Evolutionary conservation across 257 asterid genomes (phyloP).

Genomic region (Perilla frutescens): DNA sequence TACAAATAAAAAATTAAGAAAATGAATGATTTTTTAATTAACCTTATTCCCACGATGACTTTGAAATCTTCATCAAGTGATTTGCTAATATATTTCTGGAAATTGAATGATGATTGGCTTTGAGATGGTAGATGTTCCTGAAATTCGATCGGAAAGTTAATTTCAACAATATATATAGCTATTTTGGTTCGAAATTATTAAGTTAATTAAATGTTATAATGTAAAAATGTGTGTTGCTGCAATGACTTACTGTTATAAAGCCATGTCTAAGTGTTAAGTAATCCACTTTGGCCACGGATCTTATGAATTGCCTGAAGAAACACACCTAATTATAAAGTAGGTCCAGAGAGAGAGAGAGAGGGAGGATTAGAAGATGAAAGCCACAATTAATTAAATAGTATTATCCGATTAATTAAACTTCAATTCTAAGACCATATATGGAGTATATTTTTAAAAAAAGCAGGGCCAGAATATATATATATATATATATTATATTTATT

Average conservation of each 20-base stretch:
- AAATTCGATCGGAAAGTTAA: not conserved
- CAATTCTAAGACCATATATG: too few relatives aligned
- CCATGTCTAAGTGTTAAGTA: constrained; percentile 88
- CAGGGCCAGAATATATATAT: not conserved
- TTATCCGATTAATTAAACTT: too few relatives aligned
- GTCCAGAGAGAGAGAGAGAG: too few relatives aligned
- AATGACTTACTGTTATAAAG: constrained; percentile 64
- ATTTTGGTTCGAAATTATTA: too few relatives aligned
- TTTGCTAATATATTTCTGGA: constrained; percentile 78
- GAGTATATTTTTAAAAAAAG: not conserved
- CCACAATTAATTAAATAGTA: too few relatives aligned
- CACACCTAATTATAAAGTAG: constrained; percentile 55
- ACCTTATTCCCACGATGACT: constrained; percentile 91
- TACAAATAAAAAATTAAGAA: not conserved
- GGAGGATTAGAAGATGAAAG: not conserved
- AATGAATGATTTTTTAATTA: not conserved
- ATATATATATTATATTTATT: not conserved
- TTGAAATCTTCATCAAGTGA: constrained; percentile 88
- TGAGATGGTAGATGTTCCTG: constrained; percentile 94
- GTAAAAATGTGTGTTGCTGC: too few relatives aligned
- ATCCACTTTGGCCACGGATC: constrained; percentile 84
- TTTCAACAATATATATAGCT: too few relatives aligned
- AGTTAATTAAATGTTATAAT: too few relatives aligned
- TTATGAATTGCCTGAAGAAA: constrained; percentile 83
- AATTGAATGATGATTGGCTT: constrained; percentile 69